A percentile compares a stretch with the other conserved stretches of the same genome.
These are phyloP conservation scores for Cryphonectria parasitica DNA, from an alignment of 2,329 filamentous ascomycete genomes.

Conservation along the genomic window DNA sequence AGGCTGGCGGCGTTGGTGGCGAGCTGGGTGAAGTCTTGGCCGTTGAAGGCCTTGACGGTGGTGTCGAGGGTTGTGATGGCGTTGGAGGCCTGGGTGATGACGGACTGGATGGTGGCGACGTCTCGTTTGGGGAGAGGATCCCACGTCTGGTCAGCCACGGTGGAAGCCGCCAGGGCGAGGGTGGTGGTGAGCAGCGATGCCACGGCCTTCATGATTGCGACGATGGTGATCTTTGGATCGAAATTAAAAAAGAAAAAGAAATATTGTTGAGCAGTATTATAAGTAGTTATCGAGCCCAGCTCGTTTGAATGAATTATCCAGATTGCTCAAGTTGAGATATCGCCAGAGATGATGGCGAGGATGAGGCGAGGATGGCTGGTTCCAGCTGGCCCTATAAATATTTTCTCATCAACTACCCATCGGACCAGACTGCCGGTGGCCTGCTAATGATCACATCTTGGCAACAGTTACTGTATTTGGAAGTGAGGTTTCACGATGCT, in stretches of 20 bases:
- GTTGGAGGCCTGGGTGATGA: slow-evolving; percentile 32
- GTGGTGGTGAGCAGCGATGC: slow-evolving; percentile 29
- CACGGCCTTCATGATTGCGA: slow-evolving; percentile 23
- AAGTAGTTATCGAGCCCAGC: neutral
- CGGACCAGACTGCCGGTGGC: neutral
- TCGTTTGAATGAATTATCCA: neutral
- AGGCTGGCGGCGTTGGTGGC: slow-evolving; percentile 34
- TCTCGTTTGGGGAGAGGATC: slow-evolving; percentile 31
- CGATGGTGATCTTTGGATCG: neutral
- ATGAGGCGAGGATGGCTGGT: neutral
- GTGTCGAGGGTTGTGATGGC: slow-evolving; percentile 37
- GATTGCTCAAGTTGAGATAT: neutral
- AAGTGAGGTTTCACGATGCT: slow-evolving; percentile 4
- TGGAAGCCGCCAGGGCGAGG: slow-evolving; percentile 34
- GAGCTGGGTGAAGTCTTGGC: slow-evolving; percentile 32
- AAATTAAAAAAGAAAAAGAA: neutral
- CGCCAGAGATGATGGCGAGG: neutral
- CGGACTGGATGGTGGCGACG: slow-evolving; percentile 33
- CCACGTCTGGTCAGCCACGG: slow-evolving; percentile 29
- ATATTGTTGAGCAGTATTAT: neutral
- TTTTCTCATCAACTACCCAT: too few relatives aligned
- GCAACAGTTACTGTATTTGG: neutral
- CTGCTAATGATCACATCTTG: neutral
- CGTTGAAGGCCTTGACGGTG: slow-evolving; percentile 36
- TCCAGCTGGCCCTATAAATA: neutral